phyloP scores from a whole-genome alignment of 2,329 filamentous ascomycete genomes.

The Penicillium sp. region DNA sequence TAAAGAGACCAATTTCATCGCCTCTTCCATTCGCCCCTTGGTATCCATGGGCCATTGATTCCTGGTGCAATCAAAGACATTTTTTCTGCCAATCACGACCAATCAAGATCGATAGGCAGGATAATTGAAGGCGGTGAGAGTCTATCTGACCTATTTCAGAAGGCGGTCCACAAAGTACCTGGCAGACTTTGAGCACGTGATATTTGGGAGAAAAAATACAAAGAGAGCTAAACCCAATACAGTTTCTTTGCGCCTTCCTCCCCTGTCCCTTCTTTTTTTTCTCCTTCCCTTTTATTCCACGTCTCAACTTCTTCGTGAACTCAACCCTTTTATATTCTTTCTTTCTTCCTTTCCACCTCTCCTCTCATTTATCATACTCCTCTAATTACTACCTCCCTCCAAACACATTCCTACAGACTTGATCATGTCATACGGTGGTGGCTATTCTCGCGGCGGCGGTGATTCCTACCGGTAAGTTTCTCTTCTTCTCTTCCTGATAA shows the following conservation, averaged over 20 bases:
- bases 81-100: neutral
- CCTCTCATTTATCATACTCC: neutral
- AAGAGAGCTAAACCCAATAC: conserved; percentile 27
- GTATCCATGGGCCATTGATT: conserved; percentile 1
- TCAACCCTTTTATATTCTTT: conserved; percentile 12
- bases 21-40: conserved; percentile 4
- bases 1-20: neutral
- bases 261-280: conserved; percentile 21
- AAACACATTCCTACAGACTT: conserved; percentile 18
- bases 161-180: conserved; percentile 6
- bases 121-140: neutral
- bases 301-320: conserved; percentile 18
- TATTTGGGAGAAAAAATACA: neutral
- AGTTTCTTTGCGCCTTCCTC: conserved; percentile 25
- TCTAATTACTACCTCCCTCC: conserved; percentile 3
- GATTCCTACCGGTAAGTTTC: conserved; percentile 50
- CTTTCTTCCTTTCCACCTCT: neutral
- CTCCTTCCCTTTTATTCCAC: conserved; percentile 18
- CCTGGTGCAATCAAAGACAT: neutral
- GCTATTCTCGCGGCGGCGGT: conserved; percentile 49
- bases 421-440: conserved; percentile 67
- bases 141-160: neutral
- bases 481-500: neutral
- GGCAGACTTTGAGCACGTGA: conserved; percentile 4
- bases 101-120: neutral